Conservation (phyloP, 2,329 filamentous ascomycete species). For the Calonectria pseudoreteaudii region DNA sequence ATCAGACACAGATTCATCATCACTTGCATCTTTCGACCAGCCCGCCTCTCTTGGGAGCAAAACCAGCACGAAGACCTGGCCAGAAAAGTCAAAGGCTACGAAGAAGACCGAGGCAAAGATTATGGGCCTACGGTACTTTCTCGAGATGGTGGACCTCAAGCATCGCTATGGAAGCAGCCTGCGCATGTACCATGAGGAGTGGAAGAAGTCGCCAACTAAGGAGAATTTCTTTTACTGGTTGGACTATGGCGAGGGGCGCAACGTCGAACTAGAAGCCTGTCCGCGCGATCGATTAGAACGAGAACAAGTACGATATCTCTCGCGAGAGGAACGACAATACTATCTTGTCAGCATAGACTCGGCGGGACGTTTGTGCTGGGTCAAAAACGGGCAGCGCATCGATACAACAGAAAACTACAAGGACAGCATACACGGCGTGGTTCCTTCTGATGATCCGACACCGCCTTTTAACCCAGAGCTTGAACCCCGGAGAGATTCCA, state of each 20-base stretch:
- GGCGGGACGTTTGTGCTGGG: slow-evolving; percentile 85
- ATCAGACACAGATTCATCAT: slow-evolving; percentile 57
- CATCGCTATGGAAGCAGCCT: slow-evolving; percentile 90
- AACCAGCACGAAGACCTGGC: slow-evolving; percentile 52
- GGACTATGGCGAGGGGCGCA: slow-evolving; percentile 81
- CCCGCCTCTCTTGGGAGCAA: slow-evolving; percentile 51
- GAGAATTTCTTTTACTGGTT: slow-evolving; percentile 98
- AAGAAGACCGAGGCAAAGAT: slow-evolving; percentile 76
- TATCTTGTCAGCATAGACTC: slow-evolving; percentile 84
- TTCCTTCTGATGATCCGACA: slow-evolving; percentile 70
- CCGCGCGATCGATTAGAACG: slow-evolving; percentile 80
- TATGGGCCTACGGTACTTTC: slow-evolving; percentile 89
- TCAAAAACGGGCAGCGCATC: slow-evolving; percentile 82
- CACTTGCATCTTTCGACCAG: slow-evolving; percentile 44
- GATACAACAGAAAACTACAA: slow-evolving; percentile 81
- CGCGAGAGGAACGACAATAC: slow-evolving; percentile 81
- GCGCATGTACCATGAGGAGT: slow-evolving; percentile 83
- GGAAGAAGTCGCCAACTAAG: slow-evolving; percentile 80
- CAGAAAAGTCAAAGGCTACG: slow-evolving; percentile 64
- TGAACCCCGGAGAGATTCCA: slow-evolving; percentile 27
- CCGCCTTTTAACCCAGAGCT: slow-evolving; percentile 59
- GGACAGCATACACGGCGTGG: slow-evolving; percentile 83
- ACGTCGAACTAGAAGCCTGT: slow-evolving; percentile 77
- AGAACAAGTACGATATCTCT: slow-evolving; percentile 86
- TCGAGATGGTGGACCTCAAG: slow-evolving; percentile 87